Base-by-base conservation (phyloP, 805 yeast species). In the Candida dajiaensis region DNA sequence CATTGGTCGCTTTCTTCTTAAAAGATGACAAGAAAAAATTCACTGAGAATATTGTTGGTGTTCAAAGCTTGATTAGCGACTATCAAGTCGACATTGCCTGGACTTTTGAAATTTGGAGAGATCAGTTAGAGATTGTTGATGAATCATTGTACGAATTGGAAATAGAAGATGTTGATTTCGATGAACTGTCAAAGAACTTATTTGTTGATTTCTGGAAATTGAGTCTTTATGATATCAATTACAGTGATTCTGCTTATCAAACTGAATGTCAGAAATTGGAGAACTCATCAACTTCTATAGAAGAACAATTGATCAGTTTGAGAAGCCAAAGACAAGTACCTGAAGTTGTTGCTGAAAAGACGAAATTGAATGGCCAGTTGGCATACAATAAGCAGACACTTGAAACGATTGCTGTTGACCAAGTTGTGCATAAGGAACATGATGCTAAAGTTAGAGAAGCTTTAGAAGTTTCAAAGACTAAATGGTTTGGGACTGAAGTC, bases 91-190 rank as follows among this genome's bases (percentile, higher is more conserved):
- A 78, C 3, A 63, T 77, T 0, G 72, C 73, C 18, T 83, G 92
- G 88, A 81, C 81, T 0, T 88, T 87, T 65, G 87, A 83, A 50
- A 58, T 88, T 2, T 89, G 96, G 95, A 74, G 97, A 59, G 59
- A 56, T 43, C 51, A 66, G 58, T 49, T 72, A 62, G 62, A 64
- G 44, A 50, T 57, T 50, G 49, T 54, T 38, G 49, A 61, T 50
- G 48, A 52, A 11, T 29, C 39, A 51, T 39, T 26, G 21, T 37
- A 46, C 4, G 60, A 53, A 22, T 46, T 59, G 25, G 59, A 48
- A 1, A 28, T 19, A 11, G 15, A 31, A 6, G 58, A 51, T 29
- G 50, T 61, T 18, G 57, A 64, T 31, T 64, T 64, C 43, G 29
- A 49, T 0, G 31, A 52, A 9, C 42, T 81, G 3, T 55, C 69